Conservation (phyloP, 2,329 filamentous ascomycete species). For the Talaromyces verruculosus region DNA sequence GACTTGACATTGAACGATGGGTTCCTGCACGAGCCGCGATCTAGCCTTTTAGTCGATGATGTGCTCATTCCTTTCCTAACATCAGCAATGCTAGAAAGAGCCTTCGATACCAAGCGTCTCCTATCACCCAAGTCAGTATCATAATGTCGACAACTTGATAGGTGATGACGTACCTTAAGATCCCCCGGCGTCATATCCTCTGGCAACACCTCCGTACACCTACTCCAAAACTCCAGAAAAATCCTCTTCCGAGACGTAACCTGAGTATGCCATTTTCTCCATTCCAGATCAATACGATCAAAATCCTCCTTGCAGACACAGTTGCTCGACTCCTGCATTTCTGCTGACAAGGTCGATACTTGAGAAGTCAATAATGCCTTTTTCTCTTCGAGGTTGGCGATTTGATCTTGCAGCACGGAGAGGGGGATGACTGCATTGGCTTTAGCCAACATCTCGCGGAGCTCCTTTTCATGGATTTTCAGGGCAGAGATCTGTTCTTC, state of each 20-base stretch:
- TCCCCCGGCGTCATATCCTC: constrained; percentile 50
- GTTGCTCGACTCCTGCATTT: neutral
- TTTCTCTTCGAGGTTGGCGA: constrained; percentile 48
- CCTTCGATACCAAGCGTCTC: constrained; percentile 20
- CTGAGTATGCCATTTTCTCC: constrained; percentile 46
- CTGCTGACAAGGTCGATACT: constrained; percentile 28
- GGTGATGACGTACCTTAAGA: constrained; percentile 47
- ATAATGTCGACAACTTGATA: neutral
- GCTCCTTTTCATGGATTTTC: constrained; percentile 49
- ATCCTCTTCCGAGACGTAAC: constrained; percentile 49
- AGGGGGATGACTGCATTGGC: constrained; percentile 53
- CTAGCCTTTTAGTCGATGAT: neutral
- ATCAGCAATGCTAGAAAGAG: constrained; percentile 3
- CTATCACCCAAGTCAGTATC: neutral
- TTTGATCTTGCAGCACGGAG: constrained; percentile 48
- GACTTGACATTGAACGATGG: neutral
- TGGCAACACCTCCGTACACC: constrained; percentile 49
- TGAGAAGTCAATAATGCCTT: constrained; percentile 43
- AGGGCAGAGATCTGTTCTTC: constrained; percentile 47
- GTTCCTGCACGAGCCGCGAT: neutral
- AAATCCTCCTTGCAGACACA: constrained; percentile 52
- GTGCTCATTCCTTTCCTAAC: neutral
- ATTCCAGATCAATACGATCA: constrained; percentile 47
- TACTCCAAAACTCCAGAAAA: constrained; percentile 52
- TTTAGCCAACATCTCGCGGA: constrained; percentile 49